Evolutionary conservation across 2,329 filamentous ascomycete genomes (phyloP), one percentile per base, ranked within the genome.

Genomic region (Nothophaeocryptopus gaeumannii): DNA sequence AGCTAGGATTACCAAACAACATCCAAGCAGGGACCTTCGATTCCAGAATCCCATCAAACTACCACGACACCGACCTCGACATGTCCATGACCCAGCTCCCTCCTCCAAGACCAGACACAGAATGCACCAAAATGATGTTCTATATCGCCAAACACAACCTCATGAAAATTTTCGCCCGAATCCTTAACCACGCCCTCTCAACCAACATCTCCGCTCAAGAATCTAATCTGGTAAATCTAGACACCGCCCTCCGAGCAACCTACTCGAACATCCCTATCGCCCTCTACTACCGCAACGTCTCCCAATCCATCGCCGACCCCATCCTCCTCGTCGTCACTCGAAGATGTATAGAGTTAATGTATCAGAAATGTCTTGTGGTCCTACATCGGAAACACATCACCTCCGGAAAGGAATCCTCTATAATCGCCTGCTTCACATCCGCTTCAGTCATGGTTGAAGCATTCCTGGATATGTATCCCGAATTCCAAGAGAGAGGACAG

Each of bases 311-410:
- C 61, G 72, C 12, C 70, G 71, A 39, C 70, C 75, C 39, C 70
- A 78, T 2, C 59, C 80, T 33, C 77, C 80, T 59, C 70, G 77
- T 14, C 73, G 71, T 38, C 78, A 74, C 56, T 66, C 80, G 49
- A 67, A 66, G 13, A 20, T 55, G 47, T 34, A 15, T 53, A 12
- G 43, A 47, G 15, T 42, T 48, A 11, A 58, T 55, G 40, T 58
- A 50, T 34, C 41, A 55, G 63, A 70, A 36, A 53, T 62, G 46
- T 32, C 48, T 48, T 34, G 45, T 51, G 32, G 50, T 53, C 3
- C 31, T 56, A 10, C 54, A 56, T 33, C 51, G 54, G 9, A 53
- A 45, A n/a, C 40, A 54, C 31, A 52, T 53, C 13, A 38, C 41
- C 16, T 16, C 29, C 4, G 47, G 51, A 8, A 26, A 47, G 31